Base-by-base conservation (phyloP, 23 red algal genomes). In the Chondrus crispus region DNA sequence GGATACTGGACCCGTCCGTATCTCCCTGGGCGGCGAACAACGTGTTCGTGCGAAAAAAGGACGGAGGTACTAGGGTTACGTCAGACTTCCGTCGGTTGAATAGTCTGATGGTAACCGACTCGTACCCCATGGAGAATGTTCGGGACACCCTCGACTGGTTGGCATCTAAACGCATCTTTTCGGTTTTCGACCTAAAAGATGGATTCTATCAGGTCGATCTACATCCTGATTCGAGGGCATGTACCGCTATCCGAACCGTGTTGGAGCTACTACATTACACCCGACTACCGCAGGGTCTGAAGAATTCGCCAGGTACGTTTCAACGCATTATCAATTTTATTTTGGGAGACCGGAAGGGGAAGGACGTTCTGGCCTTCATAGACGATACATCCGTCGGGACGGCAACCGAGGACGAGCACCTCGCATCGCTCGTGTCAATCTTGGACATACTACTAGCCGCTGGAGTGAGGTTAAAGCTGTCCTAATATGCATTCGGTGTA, bases 101-200 rank as follows among this genome's bases (percentile, higher is more conserved):
- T 39, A 38, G 37, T 33, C 22, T 58, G 36, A 80, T 44, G 74
- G 74, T 46, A 18, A 43, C 52, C 26, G 87, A 91, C 32, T 45
- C 29, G 24, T 84, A 83, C 62, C 11, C 81, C 20, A 45, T 81
- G 1, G 1, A 91, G 46, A 58, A 88, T 38, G 33, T 84, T 26
- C 35, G 1, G 24, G 28, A 60, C 24, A 49, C 44, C n/a, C 33
- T 91, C 5, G 87, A 91, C 24, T 79, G 70, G 87, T 42, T 91
- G 20, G 75, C 53, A 76, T 49, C 44, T 19, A 74, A 80, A 46
- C 86, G 51, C 9, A 0, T 91, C 0, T 83, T 51, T 47, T 82
- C 87, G 24, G 33, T 36, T 20, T 41, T 91, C 75, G 87, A 91
- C 79, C 46, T 91, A 58, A 91, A 91, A 42, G 87, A 84, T 70